Conservation (phyloP, 495 filamentous ascomycete genomes). For the Tetracladium marchalianum region DNA sequence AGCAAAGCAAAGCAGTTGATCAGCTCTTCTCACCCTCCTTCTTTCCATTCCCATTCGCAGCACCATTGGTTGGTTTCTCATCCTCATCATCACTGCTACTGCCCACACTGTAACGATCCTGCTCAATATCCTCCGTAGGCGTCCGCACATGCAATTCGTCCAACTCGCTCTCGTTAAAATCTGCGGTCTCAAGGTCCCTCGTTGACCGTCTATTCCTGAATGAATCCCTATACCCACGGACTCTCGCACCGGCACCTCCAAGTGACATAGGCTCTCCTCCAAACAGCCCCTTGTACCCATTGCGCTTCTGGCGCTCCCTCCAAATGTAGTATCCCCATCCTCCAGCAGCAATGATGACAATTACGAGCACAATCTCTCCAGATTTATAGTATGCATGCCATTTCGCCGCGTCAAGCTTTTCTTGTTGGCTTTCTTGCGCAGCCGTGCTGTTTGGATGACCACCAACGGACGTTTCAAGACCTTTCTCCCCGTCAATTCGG, state of each 20-base stretch:
- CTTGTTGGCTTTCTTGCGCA: conserved; percentile 60
- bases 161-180: conserved; percentile 84
- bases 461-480: conserved; percentile 74
- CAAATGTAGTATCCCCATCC: conserved; percentile 83
- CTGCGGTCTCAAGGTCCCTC: conserved; percentile 66
- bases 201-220: conserved; percentile 37
- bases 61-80: conserved; percentile 10
- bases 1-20: neutral
- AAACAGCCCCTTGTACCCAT: conserved; percentile 43
- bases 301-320: conserved; percentile 53
- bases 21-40: conserved; percentile 7
- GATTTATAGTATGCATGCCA: conserved; percentile 90
- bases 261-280: conserved; percentile 17
- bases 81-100: conserved; percentile 42
- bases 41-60: conserved; percentile 10
- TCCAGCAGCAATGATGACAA: conserved; percentile 69
- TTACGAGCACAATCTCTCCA: conserved; percentile 78
- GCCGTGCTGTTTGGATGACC: conserved; percentile 73
- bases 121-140: conserved; percentile 26
- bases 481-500: conserved; percentile 84
- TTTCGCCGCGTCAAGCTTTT: conserved; percentile 72
- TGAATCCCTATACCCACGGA: conserved; percentile 27
- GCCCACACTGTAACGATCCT: conserved; percentile 47
- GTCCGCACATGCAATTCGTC: conserved; percentile 57
- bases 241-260: conserved; percentile 15